Conservation (phyloP, 139 green algal genomes). For the Closterium sp. region DNA sequence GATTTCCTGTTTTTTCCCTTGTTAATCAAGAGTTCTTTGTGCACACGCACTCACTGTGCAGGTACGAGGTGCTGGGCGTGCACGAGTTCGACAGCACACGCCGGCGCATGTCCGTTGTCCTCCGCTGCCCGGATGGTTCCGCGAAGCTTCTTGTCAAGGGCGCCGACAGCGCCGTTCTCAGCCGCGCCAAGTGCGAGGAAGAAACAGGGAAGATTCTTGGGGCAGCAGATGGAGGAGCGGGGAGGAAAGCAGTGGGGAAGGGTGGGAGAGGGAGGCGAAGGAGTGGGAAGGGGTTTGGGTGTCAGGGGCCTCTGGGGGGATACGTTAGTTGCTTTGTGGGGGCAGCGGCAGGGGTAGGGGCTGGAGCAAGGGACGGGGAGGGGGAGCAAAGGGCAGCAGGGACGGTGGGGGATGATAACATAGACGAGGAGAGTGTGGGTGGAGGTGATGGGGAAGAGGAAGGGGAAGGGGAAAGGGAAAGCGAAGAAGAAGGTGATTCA, state of each 20-base stretch:
- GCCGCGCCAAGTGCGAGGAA: no score
- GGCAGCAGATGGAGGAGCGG: no score
- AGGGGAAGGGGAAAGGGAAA: no score
- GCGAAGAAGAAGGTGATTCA: neutral
- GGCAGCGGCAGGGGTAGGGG: neutral
- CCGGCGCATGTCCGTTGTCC: conserved; percentile 60
- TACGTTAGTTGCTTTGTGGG: no score
- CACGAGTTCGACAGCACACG: conserved; percentile 62
- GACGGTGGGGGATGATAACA: neutral
- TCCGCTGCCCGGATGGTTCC: conserved; percentile 57
- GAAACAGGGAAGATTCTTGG: no score
- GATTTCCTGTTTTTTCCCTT: no score
- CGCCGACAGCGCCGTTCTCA: conserved; percentile 77
- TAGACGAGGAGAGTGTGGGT: neutral
- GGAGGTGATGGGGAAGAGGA: neutral
- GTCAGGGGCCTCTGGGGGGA: no score
- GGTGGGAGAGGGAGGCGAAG: no score
- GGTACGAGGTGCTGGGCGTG: conserved; percentile 59
- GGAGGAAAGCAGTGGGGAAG: no score
- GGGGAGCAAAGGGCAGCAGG: neutral
- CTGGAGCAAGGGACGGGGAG: neutral
- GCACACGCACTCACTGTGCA: no score
- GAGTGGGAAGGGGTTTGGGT: no score
- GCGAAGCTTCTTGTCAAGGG: conserved; percentile 87
- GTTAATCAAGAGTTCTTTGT: no score